Conservation (phyloP, 306 rosid species). For the Aeschynomene evenia region DNA sequence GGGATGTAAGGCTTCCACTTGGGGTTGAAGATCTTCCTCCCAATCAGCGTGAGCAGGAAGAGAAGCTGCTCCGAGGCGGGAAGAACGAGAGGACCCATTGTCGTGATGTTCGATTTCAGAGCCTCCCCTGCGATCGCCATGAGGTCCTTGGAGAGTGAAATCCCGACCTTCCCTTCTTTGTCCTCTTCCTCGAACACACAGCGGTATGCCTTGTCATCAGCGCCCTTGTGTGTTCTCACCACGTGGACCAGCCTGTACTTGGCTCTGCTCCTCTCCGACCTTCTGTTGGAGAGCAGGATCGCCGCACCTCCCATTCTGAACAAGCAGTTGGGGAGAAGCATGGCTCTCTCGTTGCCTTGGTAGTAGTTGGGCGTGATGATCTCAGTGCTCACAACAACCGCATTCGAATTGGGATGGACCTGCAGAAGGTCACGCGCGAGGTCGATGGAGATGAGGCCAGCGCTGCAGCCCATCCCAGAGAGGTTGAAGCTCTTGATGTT, state of each 20-base stretch:
- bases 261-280: slow-evolving; percentile 52
- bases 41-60: slow-evolving; percentile 67
- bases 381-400: slow-evolving; percentile 83
- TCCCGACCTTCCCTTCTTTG: slow-evolving; percentile 83
- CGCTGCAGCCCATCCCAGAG: slow-evolving; percentile 98
- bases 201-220: slow-evolving; percentile 70
- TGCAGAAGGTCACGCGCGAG: slow-evolving; percentile 93
- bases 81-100: slow-evolving; percentile 90
- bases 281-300: slow-evolving; percentile 61
- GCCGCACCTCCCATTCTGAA: slow-evolving; percentile 99
- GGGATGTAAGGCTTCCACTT: slow-evolving; percentile 98
- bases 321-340: slow-evolving; percentile 90
- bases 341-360: slow-evolving; percentile 91
- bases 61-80: slow-evolving; percentile 96
- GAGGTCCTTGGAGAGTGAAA: slow-evolving; percentile 71
- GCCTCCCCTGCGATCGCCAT: slow-evolving; percentile 99
- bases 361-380: slow-evolving; percentile 87
- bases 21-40: slow-evolving; percentile 72
- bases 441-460: slow-evolving; percentile 78
- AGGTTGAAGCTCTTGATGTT: slow-evolving; percentile 82
- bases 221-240: slow-evolving; percentile 83
- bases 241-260: slow-evolving; percentile 78
- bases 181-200: slow-evolving; percentile 90
- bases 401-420: slow-evolving; percentile 84
- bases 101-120: slow-evolving; percentile 81